A percentile compares a stretch with the other conserved stretches of the same genome.
These are phyloP conservation scores for Porodaedalea pini DNA, from an alignment of 1,284 basidiomycete species.

Conservation along the genomic window DNA sequence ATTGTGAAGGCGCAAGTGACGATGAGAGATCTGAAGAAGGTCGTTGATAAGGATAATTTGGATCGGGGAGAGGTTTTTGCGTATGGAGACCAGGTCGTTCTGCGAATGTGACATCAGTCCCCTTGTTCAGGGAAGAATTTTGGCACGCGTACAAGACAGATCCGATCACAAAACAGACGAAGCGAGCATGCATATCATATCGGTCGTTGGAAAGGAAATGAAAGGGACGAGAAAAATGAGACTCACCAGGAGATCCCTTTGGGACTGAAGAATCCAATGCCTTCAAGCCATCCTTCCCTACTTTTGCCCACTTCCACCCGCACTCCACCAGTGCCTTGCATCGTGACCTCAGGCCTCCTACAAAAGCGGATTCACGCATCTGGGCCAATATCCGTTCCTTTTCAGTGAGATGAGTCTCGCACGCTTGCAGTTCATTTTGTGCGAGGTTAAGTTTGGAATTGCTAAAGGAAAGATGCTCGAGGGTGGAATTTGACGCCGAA, in stretches of 20 bases:
- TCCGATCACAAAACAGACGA: background rate
- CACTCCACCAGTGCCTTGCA: constrained; percentile 64
- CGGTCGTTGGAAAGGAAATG: background rate
- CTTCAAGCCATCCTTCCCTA: constrained; percentile 53
- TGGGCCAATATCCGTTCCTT: constrained; percentile 63
- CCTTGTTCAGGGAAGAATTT: background rate
- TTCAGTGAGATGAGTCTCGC: constrained; percentile 62
- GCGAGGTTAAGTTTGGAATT: constrained; percentile 57
- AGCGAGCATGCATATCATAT: background rate
- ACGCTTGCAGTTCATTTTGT: constrained; percentile 73
- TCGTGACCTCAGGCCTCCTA: constrained; percentile 57
- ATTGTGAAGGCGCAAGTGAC: constrained; percentile 60
- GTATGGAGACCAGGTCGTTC: background rate
- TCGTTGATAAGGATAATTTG: constrained; percentile 4
- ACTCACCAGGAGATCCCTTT: background rate
- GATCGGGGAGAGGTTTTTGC: constrained; percentile 18
- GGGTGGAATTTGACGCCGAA: constrained; percentile 34
- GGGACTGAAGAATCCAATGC: constrained; percentile 33
- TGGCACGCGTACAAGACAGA: constrained; percentile 1
- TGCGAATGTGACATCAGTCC: background rate
- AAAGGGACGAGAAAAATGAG: background rate
- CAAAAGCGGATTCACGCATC: constrained; percentile 47
- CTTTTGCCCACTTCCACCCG: constrained; percentile 61
- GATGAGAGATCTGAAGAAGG: constrained; percentile 44
- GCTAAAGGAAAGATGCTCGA: constrained; percentile 25